Evolutionary conservation across 2,329 filamentous ascomycete genomes (phyloP), one percentile per base, ranked within the genome.

Genomic region (Aspergillus felis): DNA sequence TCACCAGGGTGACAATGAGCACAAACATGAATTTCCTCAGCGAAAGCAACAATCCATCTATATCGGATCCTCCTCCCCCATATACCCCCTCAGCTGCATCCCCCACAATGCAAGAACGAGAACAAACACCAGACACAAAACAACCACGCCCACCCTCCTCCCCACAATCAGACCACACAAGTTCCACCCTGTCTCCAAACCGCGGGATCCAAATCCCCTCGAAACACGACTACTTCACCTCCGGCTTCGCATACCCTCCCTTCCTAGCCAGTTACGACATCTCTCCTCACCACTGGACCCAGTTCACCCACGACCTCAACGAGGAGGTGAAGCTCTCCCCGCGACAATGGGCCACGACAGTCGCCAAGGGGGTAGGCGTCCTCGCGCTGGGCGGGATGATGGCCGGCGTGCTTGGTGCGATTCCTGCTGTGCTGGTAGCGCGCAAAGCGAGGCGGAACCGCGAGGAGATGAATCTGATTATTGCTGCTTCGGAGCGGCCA

Each of bases 141-240:
- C 51, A 61, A 3, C 58, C 59, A 9, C 59, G 59, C 8, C 44
- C 61, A n/a, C 35, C 29, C 32, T 42, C 48, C 4, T 29, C 48
- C 27, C 3, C 48, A 1, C 6, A 53, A 5, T 29, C 53, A 4
- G 22, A 35, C 3, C 28, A 25, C 20, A 46, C 44, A 22, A 6
- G 6, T 10, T 14, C 32, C 50, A 3, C 63, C 42, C 57, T 72
- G 0, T 58, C 54, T 17, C 32, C 5, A 17, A 38, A 7, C 1
- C 61, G 66, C n/a, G 70, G 68, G 0, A 61, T 73, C 1, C 70
- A 73, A 59, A 61, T 73, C 10, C 70, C 70, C 2, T 66, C 69
- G 1, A 63, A 65, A 27, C 66, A 65, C 1, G 51, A 53, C 4
- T 56, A 60, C 22, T 60, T 66, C 47, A 68, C 65, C 25, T 73